These are phyloP conservation scores for Ceratocystis colombiana DNA, from an alignment of 2,329 filamentous ascomycete genomes.

Conservation along the genomic window DNA sequence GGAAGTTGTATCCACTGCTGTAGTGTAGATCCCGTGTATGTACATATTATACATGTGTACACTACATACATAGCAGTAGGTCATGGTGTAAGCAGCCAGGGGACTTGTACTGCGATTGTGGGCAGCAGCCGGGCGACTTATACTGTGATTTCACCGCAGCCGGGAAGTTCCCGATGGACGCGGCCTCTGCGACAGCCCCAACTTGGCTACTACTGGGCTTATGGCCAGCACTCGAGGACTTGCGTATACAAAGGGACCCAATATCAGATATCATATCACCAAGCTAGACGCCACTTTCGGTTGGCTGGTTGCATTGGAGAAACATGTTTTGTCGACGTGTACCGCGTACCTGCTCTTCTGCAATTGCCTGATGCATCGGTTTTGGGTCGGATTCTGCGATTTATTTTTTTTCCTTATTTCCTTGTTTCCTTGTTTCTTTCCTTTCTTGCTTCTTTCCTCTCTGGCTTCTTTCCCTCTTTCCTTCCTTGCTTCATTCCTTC, in stretches of 20 bases:
- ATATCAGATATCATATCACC: not conserved
- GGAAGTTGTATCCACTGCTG: too few relatives aligned
- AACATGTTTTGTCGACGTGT: not conserved
- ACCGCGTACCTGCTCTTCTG: not conserved
- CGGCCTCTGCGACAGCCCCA: not conserved
- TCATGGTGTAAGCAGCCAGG: too few relatives aligned
- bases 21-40: too few relatives aligned
- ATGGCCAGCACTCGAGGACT: too few relatives aligned
- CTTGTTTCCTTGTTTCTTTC: not conserved
- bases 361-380: too few relatives aligned
- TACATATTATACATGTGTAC: too few relatives aligned
- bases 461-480: not conserved
- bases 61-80: too few relatives aligned
- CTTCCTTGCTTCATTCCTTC: not conserved
- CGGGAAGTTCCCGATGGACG: not conserved
- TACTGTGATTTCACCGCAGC: not conserved
- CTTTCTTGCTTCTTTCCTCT: not conserved
- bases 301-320: not conserved
- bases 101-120: too few relatives aligned
- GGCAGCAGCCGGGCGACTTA: too few relatives aligned
- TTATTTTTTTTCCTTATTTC: not conserved
- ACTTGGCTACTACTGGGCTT: too few relatives aligned
- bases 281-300: not conserved
- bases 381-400: not conserved
- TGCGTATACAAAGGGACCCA: too few relatives aligned